These are phyloP conservation scores for Rhynchosporium agropyri DNA, from an alignment of 2,329 filamentous ascomycete species.

Conservation along the genomic window DNA sequence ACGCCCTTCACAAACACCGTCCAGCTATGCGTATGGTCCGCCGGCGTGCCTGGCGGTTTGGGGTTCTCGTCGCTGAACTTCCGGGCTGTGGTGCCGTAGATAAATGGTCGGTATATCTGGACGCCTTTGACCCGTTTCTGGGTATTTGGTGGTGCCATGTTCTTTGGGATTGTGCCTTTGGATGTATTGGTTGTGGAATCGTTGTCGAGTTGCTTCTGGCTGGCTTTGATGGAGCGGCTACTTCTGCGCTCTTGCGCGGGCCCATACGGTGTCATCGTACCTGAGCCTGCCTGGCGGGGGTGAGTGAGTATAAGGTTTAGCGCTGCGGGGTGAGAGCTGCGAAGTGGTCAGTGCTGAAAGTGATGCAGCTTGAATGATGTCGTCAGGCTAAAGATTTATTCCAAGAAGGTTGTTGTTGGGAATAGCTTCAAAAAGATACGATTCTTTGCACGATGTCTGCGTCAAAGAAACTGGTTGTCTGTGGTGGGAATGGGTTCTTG, in stretches of 20 bases:
- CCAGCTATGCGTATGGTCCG: conserved; percentile 97
- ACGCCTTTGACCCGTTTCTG: conserved; percentile 67
- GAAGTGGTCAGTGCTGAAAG: conserved; percentile 24
- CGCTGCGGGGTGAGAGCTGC: conserved; percentile 20
- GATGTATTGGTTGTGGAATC: no score
- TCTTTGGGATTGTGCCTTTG: conserved; percentile 1
- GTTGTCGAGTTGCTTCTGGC: conserved; percentile 13
- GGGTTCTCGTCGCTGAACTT: conserved; percentile 81
- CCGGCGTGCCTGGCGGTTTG: conserved; percentile 73
- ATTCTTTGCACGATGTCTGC: conserved; percentile 29
- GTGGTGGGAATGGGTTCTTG: conserved; percentile 91
- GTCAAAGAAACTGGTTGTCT: conserved; percentile 82
- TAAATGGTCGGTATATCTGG: conserved; percentile 65
- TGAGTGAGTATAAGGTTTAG: conserved; percentile 21
- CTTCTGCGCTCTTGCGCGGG: not conserved
- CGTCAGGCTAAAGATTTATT: conserved; percentile 19
- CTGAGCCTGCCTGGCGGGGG: not conserved
- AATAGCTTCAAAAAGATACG: conserved; percentile 12
- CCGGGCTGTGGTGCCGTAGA: conserved; percentile 79
- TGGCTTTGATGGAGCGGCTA: conserved; percentile 2
- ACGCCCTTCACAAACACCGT: conserved; percentile 90
- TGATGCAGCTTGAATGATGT: conserved; percentile 1
- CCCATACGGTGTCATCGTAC: not conserved
- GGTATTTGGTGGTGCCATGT: conserved; percentile 61
- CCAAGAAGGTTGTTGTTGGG: conserved; percentile 8